Evolutionary conservation across 2,329 filamentous ascomycete species (phyloP), one percentile per base, ranked within the genome.

Genomic region (Diaporthe citri): DNA sequence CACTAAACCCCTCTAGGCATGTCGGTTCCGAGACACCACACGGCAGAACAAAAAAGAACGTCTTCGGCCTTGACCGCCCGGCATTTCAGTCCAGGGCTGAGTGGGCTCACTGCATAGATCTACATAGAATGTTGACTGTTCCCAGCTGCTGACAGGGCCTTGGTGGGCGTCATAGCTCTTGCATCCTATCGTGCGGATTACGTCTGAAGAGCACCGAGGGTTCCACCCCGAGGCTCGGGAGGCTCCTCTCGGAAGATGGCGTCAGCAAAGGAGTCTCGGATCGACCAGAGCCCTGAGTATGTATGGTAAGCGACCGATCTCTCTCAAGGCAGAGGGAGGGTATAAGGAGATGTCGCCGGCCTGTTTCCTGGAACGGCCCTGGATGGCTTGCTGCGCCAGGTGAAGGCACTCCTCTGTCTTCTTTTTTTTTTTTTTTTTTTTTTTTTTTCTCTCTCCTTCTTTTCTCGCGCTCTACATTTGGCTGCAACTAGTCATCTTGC

Each of bases 221-320:
- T 22, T 46, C 60, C 60, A 64, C 60, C 60, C 60, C 60, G 60
- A 64, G 59, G 28, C 60, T 64, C 60, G 60, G 60, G 41, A 64
- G 25, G 34, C 60, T 46, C 25, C 60, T 62, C 39, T 62, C 59
- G 39, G 59, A 64, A 64, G 22, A 46, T 46, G 60, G 34, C 60
- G 41, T 17, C 39, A 64, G 41, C 25, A 64, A 64, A 31, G 41
- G 41, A 46, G 15, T 36, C 43, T 36, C 39, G 39, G 34, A 41
- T 73, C 36, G 34, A 69, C 39, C 41, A 64, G 60, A 64, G 60
- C 60, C 60, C 22, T 46, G 5, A 31, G 13, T 28, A 46, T 64
- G 17, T 46, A 13, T 46, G 39, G 28, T 46, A 46, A 64, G 60
- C 25, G 41, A 64, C 28, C 25, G 60, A 64, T 46, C 39, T 64